Evolutionary conservation across 1,284 basidiomycete genomes (phyloP).

Genomic region (Malassezia pachydermatis): DNA sequence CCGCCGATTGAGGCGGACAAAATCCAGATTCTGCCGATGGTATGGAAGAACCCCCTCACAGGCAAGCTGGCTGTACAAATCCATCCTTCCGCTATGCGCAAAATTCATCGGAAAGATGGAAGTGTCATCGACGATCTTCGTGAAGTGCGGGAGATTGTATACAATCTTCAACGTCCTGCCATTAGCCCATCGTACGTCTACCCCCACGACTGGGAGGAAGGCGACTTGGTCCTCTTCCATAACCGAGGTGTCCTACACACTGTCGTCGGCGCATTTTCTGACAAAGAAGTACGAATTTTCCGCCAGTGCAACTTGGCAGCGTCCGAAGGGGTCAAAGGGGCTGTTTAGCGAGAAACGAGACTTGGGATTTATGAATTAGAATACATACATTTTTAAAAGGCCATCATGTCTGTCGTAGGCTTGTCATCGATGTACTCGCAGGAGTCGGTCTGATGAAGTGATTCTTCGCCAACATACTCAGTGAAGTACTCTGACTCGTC

Average conservation of each 20-base stretch:
- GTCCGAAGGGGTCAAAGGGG: conserved; percentile 49
- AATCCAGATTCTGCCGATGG: conserved; percentile 62
- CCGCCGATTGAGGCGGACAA: conserved; percentile 64
- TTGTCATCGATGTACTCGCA: too few relatives aligned
- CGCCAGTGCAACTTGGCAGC: conserved; percentile 64
- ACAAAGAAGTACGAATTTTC: conserved; percentile 55
- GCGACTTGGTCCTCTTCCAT: conserved; percentile 54
- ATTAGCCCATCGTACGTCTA: conserved; percentile 56
- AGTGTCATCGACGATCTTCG: conserved; percentile 61
- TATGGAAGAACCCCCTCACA: conserved; percentile 74
- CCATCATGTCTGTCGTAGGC: too few relatives aligned
- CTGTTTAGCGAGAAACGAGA: too few relatives aligned
- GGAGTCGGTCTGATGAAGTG: too few relatives aligned
- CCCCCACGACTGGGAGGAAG: conserved; percentile 56
- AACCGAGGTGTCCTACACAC: conserved; percentile 63
- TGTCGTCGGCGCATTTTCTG: conserved; percentile 57
- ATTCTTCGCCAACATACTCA: conserved; percentile 5
- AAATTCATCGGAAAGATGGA: conserved; percentile 59
- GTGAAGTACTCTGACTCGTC: neutral
- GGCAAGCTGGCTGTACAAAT: conserved; percentile 63
- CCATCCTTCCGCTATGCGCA: conserved; percentile 34
- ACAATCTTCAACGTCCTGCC: conserved; percentile 68
- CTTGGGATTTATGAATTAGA: too few relatives aligned
- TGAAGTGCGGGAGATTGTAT: conserved; percentile 62
- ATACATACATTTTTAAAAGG: too few relatives aligned